phyloP scores from a whole-genome alignment of 306 rosid genomes.

The Chamaecrista fasciculata region DNA sequence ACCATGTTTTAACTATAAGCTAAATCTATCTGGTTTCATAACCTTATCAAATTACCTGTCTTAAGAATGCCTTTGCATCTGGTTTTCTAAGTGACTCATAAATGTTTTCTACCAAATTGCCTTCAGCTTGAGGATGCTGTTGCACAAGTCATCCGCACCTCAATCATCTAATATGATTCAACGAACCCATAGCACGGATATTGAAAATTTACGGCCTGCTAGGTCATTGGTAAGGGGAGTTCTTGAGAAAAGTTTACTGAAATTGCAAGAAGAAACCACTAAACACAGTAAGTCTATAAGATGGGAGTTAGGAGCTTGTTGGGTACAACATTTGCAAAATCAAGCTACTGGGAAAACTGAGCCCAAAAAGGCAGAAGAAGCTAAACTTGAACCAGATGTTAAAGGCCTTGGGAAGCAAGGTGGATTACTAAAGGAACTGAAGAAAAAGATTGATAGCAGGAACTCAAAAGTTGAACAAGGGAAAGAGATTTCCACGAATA shows the following conservation, averaged over 20 bases:
- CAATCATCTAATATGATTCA: conserved; percentile 51
- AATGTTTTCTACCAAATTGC: conserved; percentile 21
- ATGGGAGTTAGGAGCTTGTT: conserved; percentile 99
- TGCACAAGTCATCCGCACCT: conserved; percentile 65
- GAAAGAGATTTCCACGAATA: conserved; percentile 46
- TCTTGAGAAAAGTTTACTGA: conserved; percentile 68
- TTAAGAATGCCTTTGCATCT: conserved; percentile 16
- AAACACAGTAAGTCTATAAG: conserved; percentile 62
- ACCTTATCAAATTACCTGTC: conserved; percentile 12
- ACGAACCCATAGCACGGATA: conserved; percentile 50
- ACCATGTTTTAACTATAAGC: background rate
- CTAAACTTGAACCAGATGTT: conserved; percentile 75
- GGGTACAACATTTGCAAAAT: conserved; percentile 95
- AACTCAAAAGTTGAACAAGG: conserved; percentile 60
- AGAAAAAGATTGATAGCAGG: conserved; percentile 69
- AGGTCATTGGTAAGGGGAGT: conserved; percentile 63
- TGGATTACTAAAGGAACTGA: conserved; percentile 86
- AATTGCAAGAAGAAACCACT: conserved; percentile 67
- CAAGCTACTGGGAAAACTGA: conserved; percentile 79
- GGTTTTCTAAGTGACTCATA: conserved; percentile 33
- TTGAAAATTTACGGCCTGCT: conserved; percentile 48
- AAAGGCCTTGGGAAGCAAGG: conserved; percentile 99
- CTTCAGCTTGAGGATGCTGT: conserved; percentile 80
- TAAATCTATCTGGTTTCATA: background rate
- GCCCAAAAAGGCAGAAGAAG: conserved; percentile 65